These are phyloP conservation scores for Pseudocercospora vitis DNA, from an alignment of 2,329 filamentous ascomycete genomes.

Conservation along the genomic window DNA sequence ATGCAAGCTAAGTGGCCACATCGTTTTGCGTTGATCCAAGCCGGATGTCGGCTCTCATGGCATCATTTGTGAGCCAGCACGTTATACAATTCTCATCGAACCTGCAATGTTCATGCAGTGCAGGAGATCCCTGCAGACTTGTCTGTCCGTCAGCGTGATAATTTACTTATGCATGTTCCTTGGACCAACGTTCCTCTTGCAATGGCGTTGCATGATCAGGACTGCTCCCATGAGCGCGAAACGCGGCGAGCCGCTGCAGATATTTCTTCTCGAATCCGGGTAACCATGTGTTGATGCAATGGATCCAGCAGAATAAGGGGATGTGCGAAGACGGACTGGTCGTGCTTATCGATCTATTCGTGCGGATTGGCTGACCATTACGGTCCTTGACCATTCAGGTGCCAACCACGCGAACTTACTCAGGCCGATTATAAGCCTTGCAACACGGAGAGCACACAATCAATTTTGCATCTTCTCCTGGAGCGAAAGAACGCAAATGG, in stretches of 20 bases:
- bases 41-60: no score
- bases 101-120: no score
- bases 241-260: not conserved
- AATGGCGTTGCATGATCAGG: no score
- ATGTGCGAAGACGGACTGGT: not conserved
- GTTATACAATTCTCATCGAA: no score
- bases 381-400: slow-evolving; percentile 19
- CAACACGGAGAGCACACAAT: slow-evolving; percentile 1
- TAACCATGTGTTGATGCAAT: not conserved
- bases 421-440: not conserved
- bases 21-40: no score
- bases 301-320: not conserved
- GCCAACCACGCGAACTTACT: slow-evolving; percentile 8
- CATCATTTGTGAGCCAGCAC: no score
- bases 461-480: not conserved
- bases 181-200: no score
- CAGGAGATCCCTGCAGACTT: no score
- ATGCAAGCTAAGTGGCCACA: no score
- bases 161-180: no score
- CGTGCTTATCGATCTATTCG: slow-evolving; percentile 4
- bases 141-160: no score
- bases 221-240: not conserved
- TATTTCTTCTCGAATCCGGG: not conserved
- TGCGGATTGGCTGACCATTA: slow-evolving; percentile 19
- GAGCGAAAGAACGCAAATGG: slow-evolving; percentile 13